Percentiles rank a stretch among this genome's conserved stretches.
These are phyloP conservation scores for Salix koriyanagi DNA, from an alignment of 345 rosid genomes.

Conservation along the genomic window DNA sequence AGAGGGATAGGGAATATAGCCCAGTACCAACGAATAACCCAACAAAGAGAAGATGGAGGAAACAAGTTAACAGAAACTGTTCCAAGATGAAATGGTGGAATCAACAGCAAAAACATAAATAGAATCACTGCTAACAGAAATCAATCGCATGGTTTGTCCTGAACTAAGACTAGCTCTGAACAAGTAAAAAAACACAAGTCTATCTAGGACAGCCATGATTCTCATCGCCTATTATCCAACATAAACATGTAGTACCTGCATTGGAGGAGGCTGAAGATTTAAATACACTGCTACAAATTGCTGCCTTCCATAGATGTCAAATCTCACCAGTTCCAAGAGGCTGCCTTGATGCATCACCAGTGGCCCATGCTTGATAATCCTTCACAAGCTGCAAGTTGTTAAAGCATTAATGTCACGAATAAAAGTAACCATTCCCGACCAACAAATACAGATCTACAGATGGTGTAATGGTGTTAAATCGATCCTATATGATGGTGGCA, in stretches of 20 bases:
- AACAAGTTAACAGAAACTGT: not conserved
- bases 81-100: not conserved
- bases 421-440: not conserved
- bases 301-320: conserved; percentile 26
- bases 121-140: not conserved
- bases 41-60: not conserved
- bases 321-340: conserved; percentile 88
- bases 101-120: not conserved
- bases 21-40: not conserved
- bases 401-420: not conserved
- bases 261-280: not conserved
- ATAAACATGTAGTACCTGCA: not conserved
- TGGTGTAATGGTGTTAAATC: not conserved
- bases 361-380: conserved; percentile 91
- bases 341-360: conserved; percentile 84
- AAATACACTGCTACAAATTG: not conserved
- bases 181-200: not conserved
- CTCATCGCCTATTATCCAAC: not conserved
- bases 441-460: not conserved
- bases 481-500: not conserved
- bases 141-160: not conserved
- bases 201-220: not conserved
- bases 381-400: conserved; percentile 56
- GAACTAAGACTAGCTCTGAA: not conserved
- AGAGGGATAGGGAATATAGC: no score